phyloP scores from a whole-genome alignment of 768 basidiomycete genomes.

The Collybia mongolica region DNA sequence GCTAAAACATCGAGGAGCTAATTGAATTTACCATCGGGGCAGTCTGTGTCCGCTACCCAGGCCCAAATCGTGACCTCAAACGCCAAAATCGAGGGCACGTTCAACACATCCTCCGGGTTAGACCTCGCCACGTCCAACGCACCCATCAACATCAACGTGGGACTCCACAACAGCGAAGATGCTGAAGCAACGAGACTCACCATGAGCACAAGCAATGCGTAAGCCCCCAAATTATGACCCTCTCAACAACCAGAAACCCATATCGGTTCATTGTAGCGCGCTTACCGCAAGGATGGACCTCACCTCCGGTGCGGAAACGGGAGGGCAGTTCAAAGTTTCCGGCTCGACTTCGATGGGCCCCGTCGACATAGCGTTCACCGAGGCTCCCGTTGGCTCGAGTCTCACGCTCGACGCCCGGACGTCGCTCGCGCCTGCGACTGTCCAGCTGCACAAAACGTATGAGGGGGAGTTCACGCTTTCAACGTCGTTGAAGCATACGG shows the following conservation, averaged over 20 bases:
- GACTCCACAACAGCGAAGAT: slow-evolving; percentile 29
- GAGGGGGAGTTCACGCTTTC: slow-evolving; percentile 15
- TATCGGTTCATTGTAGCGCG: background rate
- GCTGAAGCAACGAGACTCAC: slow-evolving; percentile 21
- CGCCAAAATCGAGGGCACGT: slow-evolving; percentile 44
- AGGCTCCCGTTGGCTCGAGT: slow-evolving; percentile 13
- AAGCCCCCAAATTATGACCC: too few relatives aligned
- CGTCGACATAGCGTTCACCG: slow-evolving; percentile 9
- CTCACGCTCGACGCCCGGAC: slow-evolving; percentile 16
- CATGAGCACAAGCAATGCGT: slow-evolving; percentile 40
- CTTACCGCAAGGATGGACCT: slow-evolving; percentile 9
- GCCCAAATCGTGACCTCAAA: slow-evolving; percentile 35
- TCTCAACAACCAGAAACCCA: too few relatives aligned
- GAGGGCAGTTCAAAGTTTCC: slow-evolving; percentile 15
- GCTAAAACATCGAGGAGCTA: background rate
- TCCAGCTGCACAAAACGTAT: slow-evolving; percentile 15
- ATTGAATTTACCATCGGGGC: background rate
- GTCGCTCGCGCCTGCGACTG: slow-evolving; percentile 8
- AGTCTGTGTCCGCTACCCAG: slow-evolving; percentile 30
- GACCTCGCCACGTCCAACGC: slow-evolving; percentile 40
- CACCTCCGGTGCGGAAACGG: slow-evolving; percentile 1
- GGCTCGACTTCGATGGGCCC: slow-evolving; percentile 9
- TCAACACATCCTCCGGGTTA: slow-evolving; percentile 31
- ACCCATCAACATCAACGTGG: slow-evolving; percentile 36
- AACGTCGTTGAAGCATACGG: slow-evolving; percentile 8